Conservation (phyloP, 345 rosid genomes). For the Anacardium occidentale region DNA sequence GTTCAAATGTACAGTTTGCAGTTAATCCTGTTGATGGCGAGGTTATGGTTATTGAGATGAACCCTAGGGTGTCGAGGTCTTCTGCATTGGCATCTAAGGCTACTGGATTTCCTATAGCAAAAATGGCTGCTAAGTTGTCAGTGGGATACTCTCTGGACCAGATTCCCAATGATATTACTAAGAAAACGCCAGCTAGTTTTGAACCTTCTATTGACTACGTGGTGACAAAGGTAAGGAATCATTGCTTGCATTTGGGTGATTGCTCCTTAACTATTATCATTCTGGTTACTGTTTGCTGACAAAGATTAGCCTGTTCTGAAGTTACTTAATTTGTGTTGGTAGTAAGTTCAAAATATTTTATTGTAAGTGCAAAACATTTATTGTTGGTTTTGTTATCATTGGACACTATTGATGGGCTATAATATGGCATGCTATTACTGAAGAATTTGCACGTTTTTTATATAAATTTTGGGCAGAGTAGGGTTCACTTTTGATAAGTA, state of each 20-base stretch:
- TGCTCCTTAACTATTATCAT: not conserved
- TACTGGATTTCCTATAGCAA: conserved; percentile 96
- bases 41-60: conserved; percentile 99
- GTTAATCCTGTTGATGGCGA: conserved; percentile 95
- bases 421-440: not conserved
- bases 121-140: conserved; percentile 98
- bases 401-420: not conserved
- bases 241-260: not conserved
- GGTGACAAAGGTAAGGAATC: conserved; percentile 71
- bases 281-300: not conserved
- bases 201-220: conserved; percentile 99
- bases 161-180: conserved; percentile 97
- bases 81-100: conserved; percentile 99
- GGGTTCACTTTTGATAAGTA: not conserved
- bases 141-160: conserved; percentile 91
- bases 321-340: not conserved
- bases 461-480: not conserved
- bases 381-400: not conserved
- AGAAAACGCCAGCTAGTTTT: conserved; percentile 97
- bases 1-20: conserved; percentile 96
- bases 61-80: conserved; percentile 94
- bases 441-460: not conserved
- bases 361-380: not conserved
- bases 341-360: not conserved
- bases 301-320: not conserved